phyloP scores from a whole-genome alignment of 1,139 yeast species.

The Kodamaea anthophila region DNA sequence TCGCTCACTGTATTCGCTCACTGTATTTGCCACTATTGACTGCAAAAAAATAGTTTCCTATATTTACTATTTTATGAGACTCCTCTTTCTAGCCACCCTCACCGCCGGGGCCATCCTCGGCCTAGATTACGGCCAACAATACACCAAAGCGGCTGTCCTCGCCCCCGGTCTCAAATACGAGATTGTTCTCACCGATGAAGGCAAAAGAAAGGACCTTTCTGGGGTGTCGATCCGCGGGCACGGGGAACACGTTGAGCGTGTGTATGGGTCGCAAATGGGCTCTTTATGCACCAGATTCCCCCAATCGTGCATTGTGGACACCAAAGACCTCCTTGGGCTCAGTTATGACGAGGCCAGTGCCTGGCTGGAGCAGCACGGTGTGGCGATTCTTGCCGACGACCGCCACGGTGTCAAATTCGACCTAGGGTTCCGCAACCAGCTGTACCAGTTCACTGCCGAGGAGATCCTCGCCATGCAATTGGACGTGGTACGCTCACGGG shows the following conservation, averaged over 20 bases:
- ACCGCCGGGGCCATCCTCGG: constrained; percentile 66
- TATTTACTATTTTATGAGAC: no score
- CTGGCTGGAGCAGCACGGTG: constrained; percentile 53
- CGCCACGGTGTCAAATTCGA: constrained; percentile 48
- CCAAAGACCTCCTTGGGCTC: constrained; percentile 69
- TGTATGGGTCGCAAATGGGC: constrained; percentile 73
- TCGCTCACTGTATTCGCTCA: no score
- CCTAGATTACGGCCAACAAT: constrained; percentile 85
- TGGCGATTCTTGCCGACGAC: constrained; percentile 37
- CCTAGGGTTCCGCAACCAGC: constrained; percentile 39
- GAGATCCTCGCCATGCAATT: constrained; percentile 83
- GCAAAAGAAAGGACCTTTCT: constrained; percentile 81
- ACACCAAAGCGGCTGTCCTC: constrained; percentile 78
- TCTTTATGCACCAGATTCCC: constrained; percentile 74
- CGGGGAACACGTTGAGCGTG: constrained; percentile 49
- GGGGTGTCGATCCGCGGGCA: constrained; percentile 61
- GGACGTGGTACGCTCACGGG: constrained; percentile 60
- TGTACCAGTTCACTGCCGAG: constrained; percentile 47
- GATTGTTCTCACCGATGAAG: constrained; percentile 80
- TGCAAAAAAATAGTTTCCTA: no score
- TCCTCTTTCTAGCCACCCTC: constrained; percentile 11
- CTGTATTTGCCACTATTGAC: no score
- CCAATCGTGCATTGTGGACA: constrained; percentile 55
- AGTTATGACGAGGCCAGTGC: constrained; percentile 43
- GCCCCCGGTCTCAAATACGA: constrained; percentile 92